Evolutionary conservation across 2,329 filamentous ascomycete species (phyloP).

Genomic region (Lachnum nothofagi): DNA sequence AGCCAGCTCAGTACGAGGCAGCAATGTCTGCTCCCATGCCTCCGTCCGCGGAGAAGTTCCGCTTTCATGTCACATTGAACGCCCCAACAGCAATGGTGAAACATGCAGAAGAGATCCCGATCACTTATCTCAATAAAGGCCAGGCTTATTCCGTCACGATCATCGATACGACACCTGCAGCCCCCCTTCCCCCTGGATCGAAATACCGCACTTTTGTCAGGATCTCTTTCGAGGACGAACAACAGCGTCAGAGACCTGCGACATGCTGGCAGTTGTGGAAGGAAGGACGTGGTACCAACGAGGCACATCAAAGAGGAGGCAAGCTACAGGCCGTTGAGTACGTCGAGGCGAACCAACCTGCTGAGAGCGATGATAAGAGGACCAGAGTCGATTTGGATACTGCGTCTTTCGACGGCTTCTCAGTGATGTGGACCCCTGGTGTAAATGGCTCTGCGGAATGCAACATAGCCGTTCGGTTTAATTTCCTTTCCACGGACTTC

Average conservation of each 20-base stretch:
- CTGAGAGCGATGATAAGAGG: slow-evolving; percentile 59
- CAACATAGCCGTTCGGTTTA: slow-evolving; percentile 87
- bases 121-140: slow-evolving; percentile 98
- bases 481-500: slow-evolving; percentile 97
- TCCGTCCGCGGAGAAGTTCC: slow-evolving; percentile 65
- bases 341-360: slow-evolving; percentile 61
- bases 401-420: slow-evolving; percentile 90
- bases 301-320: slow-evolving; percentile 88
- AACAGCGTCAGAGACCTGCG: slow-evolving; percentile 77
- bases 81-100: slow-evolving; percentile 96
- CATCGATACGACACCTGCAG: slow-evolving; percentile 65
- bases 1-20: slow-evolving; percentile 45
- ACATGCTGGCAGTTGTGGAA: slow-evolving; percentile 93
- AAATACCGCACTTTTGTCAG: slow-evolving; percentile 86
- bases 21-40: slow-evolving; percentile 45
- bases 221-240: slow-evolving; percentile 95
- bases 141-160: slow-evolving; percentile 88
- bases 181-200: slow-evolving; percentile 54
- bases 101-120: slow-evolving; percentile 80
- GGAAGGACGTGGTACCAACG: slow-evolving; percentile 89
- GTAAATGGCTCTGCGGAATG: slow-evolving; percentile 67
- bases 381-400: slow-evolving; percentile 66
- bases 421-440: slow-evolving; percentile 78
- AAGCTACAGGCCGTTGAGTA: slow-evolving; percentile 94
- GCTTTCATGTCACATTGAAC: slow-evolving; percentile 84